Evolutionary conservation across 192 early-diverging fungal species (phyloP).

Genomic region (Backusella tuberculispora): DNA sequence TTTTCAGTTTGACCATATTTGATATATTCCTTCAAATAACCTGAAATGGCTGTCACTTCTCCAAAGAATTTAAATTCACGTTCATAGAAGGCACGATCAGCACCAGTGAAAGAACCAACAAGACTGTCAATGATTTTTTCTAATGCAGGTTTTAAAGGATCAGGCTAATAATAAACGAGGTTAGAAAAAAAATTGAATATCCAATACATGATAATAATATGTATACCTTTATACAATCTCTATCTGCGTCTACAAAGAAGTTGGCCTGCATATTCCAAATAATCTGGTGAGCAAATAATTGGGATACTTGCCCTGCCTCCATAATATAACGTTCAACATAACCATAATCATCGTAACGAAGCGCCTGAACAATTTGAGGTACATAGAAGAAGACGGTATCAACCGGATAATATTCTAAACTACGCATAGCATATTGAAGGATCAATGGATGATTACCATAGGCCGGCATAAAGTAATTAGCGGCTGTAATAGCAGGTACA

Average conservation of each 20-base stretch:
- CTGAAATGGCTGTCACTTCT: constrained; percentile 96
- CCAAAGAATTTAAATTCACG: constrained; percentile 96
- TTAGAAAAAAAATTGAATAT: constrained; percentile 1
- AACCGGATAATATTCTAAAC: constrained; percentile 87
- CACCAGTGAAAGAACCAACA: constrained; percentile 76
- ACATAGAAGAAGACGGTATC: constrained; percentile 98
- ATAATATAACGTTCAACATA: constrained; percentile 95
- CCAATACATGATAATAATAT: neutral
- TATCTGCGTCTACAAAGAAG: constrained; percentile 77
- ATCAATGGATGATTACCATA: constrained; percentile 81
- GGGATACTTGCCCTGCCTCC: constrained; percentile 91
- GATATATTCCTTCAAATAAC: constrained; percentile 95
- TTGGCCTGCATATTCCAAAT: constrained; percentile 99
- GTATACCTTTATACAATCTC: constrained; percentile 41
- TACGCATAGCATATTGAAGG: constrained; percentile 92
- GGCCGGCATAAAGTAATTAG: constrained; percentile 74
- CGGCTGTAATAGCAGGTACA: constrained; percentile 88
- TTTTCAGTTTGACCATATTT: constrained; percentile 91
- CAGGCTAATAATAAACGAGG: constrained; percentile 51
- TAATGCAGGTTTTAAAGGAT: constrained; percentile 85
- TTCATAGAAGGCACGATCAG: constrained; percentile 89
- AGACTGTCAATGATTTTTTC: constrained; percentile 88
- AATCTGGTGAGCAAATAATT: constrained; percentile 99
- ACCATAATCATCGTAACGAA: constrained; percentile 85
- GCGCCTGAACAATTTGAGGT: constrained; percentile 96